Evolutionary conservation across 2,329 filamentous ascomycete genomes (phyloP).

Genomic region (Rhynchosporium agropyri): DNA sequence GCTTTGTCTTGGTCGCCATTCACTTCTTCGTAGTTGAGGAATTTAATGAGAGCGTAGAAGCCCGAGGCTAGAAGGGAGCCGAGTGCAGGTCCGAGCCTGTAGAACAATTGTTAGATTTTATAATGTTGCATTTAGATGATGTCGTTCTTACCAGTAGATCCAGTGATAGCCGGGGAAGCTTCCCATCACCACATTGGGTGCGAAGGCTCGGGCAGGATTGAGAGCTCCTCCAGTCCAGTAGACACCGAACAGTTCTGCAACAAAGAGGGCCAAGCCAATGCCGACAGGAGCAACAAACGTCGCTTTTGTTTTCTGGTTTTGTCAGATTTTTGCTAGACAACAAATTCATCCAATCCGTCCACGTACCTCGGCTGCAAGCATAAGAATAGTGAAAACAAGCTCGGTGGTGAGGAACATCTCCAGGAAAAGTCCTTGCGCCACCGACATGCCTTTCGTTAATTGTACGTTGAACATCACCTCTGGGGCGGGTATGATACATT

Average conservation of each 20-base stretch:
- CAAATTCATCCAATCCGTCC: conserved; percentile 34
- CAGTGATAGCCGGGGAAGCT: conserved; percentile 49
- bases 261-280: conserved; percentile 70
- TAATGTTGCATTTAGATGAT: neutral
- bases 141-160: conserved; percentile 46
- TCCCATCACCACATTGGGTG: conserved; percentile 47
- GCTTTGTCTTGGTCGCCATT: conserved; percentile 48
- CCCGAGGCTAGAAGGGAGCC: conserved; percentile 50
- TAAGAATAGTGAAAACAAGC: conserved; percentile 51
- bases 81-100: conserved; percentile 49
- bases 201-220: conserved; percentile 51
- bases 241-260: conserved; percentile 42
- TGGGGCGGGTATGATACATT: conserved; percentile 47
- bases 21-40: conserved; percentile 51
- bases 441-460: conserved; percentile 44
- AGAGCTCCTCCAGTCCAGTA: conserved; percentile 52
- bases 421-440: conserved; percentile 50
- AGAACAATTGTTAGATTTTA: conserved; percentile 2
- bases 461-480: conserved; percentile 46
- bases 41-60: conserved; percentile 52
- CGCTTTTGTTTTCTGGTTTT: conserved; percentile 44
- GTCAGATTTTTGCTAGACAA: too few species aligned
- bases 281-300: conserved; percentile 72
- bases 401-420: conserved; percentile 51
- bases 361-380: conserved; percentile 70